Base-by-base conservation (phyloP, 305 asterid species). In the Stenogyne calaminthoides region DNA sequence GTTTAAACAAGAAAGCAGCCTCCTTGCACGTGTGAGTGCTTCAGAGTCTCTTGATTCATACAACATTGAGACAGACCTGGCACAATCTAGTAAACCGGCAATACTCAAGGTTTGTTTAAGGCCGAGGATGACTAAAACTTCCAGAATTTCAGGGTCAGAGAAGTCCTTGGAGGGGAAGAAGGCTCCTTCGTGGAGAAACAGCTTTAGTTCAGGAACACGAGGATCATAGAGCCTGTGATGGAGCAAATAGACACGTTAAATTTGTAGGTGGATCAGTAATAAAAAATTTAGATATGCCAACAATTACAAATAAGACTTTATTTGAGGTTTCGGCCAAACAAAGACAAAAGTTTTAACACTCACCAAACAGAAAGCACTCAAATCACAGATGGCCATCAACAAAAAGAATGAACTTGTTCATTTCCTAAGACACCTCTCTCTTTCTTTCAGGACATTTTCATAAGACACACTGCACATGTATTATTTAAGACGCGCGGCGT, bases 141-240 rank as follows among this genome's bases (percentile, higher is more conserved):
- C 98, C 78, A 94, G 84, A 69, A 82, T 83, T 81, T 77, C 90
- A 40, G 95, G 90, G 72, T 81, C 82, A 64, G 92, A 88, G 77
- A 91, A 94, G 77, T 80, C 72, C 75, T 86, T 86, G 36, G 93
- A 87, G 37, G 99, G 99, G 77, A 94, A 94, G 86, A 91, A 94
- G 47, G 88, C 81, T 72, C 80, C 87, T 37, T 81, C 74, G 63
- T 86, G 93, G 78, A 94, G 92, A 81, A 91, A 80, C 78, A 77
- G 55, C 76, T 86, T 84, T 29, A 91, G 81, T 81, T 86, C 93
- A 65, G 95, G 82, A 69, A 84, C 80, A 72, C 97, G 97, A 73
- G 98, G 97, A 87, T 94, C 99, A 77, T 94, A 94, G 72, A 94
- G 92, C 91, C 99, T 94, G 89, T 70, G 70, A 83, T 67, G 74